These are phyloP conservation scores for Salix arbutifolia DNA, from an alignment of 345 rosid genomes.

Conservation along the genomic window DNA sequence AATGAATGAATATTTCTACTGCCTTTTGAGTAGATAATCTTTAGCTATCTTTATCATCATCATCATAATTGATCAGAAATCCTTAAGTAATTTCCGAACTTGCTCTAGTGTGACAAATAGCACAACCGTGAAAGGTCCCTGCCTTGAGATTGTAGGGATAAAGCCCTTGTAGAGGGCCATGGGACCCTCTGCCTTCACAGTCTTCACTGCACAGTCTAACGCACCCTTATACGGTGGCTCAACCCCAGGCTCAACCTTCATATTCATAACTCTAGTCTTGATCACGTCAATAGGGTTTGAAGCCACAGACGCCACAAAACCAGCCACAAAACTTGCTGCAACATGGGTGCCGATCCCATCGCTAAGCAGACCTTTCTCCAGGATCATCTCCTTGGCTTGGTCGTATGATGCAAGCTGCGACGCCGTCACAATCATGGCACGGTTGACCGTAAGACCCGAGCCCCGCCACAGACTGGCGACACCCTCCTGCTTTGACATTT, in stretches of 20 bases:
- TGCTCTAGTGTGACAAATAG: conserved; percentile 12
- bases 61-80: neutral
- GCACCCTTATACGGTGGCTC: neutral
- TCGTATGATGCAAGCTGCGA: conserved; percentile 10
- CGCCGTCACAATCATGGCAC: neutral
- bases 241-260: neutral
- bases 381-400: conserved; percentile 7
- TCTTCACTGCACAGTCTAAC: conserved; percentile 10
- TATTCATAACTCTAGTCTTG: conserved; percentile 8
- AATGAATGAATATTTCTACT: no score
- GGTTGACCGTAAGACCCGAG: neutral
- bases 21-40: no score
- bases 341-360: conserved; percentile 9
- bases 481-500: conserved; percentile 7
- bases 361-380: neutral
- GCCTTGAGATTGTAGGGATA: neutral
- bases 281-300: conserved; percentile 12
- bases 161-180: conserved; percentile 7
- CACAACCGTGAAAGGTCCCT: conserved; percentile 1
- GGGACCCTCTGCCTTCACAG: neutral
- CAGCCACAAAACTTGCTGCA: conserved; percentile 4
- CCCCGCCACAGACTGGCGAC: neutral
- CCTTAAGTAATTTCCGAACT: conserved; percentile 6
- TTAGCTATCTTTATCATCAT: neutral
- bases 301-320: neutral